Base-by-base conservation (phyloP, 179 eudicot species). In the Corrigiola litoralis region DNA sequence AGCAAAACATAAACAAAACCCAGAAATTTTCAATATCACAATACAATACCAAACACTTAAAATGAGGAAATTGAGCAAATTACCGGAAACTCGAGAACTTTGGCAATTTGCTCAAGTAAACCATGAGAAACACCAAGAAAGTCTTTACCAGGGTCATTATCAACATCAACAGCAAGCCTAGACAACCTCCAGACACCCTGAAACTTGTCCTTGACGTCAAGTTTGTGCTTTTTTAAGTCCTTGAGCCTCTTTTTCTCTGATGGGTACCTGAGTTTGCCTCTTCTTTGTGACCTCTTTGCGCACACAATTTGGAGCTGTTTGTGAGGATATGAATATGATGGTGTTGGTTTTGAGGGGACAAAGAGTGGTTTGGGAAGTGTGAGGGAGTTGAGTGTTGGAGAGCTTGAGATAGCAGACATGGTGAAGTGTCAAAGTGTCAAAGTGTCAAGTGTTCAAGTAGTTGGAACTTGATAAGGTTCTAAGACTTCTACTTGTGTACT, bases 11-110 rank as follows among this genome's bases (percentile, higher is more conserved):
- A 13, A 12, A 21, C 4, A n/a, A 6, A 34, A 40, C 60, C 31
- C 50, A 34, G 18, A 20, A 21, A 5, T 20, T 5, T 20, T 5
- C 42, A 65, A 23, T 6, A 18, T 3, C 21, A 29, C 11, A 31
- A 52, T 5, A 24, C 54, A 42, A 56, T 8, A 18, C 5, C 50
- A 21, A 29, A 13, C 63, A 5, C 45, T 41, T 6, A 21, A 14
- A 13, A 28, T 29, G 3, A 27, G 56, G 61, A 25, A 25, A 16
- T 3, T 2, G 0, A 9, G 31, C 32, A 34, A 23, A 21, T 10
- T 76, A 94, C 99, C 87, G 99, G 97, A 21, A 94, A 90, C 75
- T 94, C 74, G 48, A 94, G 91, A 81, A 84, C 88, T 82, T 90
- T 88, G 65, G 97, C 94, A 76, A 94, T 85, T 80, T 86, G 81